Evolutionary conservation across 2,329 filamentous ascomycete species (phyloP).

Genomic region (Coniochaeta sp.): DNA sequence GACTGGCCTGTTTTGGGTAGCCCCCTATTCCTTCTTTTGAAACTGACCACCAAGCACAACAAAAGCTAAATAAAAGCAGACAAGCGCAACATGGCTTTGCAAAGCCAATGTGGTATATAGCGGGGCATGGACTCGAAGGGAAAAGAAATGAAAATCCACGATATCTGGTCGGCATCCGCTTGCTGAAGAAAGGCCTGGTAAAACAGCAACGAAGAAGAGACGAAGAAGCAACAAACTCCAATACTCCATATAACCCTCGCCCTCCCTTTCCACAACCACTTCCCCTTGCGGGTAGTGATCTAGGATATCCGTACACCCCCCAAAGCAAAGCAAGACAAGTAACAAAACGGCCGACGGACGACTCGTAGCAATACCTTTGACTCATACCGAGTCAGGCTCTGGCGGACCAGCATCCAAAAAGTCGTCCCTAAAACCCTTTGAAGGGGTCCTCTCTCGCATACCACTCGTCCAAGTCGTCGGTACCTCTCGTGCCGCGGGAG

Average conservation of each 20-base stretch:
- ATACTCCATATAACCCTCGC: not conserved
- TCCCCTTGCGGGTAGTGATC: not conserved
- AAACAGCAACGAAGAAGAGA: not conserved
- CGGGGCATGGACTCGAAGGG: not conserved
- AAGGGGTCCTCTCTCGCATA: conserved; percentile 53
- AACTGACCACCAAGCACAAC: not conserved
- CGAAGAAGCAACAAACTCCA: not conserved
- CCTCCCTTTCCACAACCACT: not conserved
- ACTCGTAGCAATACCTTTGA: not conserved
- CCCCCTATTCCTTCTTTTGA: not conserved
- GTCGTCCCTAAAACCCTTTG: conserved; percentile 42
- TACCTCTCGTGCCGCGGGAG: conserved; percentile 34
- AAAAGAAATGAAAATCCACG: not conserved
- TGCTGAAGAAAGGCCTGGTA: not conserved
- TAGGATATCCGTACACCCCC: not conserved
- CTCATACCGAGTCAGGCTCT: not conserved
- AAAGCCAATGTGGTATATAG: not conserved
- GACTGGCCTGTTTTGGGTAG: not conserved
- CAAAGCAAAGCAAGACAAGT: not conserved
- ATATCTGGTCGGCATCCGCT: not conserved
- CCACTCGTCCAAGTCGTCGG: conserved; percentile 49
- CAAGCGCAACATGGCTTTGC: not conserved
- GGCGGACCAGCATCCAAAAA: not conserved
- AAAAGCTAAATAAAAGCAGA: not conserved
- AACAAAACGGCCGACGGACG: not conserved